Base-by-base conservation (phyloP, 2,329 filamentous ascomycete species). In the Dothidotthia symphoricarpi region DNA sequence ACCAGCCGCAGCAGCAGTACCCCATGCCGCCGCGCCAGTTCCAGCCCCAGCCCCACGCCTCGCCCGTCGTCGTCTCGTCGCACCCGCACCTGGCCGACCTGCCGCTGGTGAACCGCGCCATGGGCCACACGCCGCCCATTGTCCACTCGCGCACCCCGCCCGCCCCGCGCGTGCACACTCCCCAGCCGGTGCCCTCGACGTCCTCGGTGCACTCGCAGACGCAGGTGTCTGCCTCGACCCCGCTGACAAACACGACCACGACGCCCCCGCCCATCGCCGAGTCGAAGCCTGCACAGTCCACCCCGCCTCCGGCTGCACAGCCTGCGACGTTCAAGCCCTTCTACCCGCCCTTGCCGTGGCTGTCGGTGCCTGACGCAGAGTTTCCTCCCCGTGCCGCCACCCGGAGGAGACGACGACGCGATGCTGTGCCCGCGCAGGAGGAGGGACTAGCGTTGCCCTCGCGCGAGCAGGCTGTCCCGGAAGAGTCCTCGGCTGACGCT, bases 271-370 rank as follows among this genome's bases (percentile, higher is more conserved):
- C 48, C 1, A 37, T 32, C 6, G 41, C 32, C 27, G 54, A 55
- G 28, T 37, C 47, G 19, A 51, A 54, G 45, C 41, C 51, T n/a
- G 36, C 30, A 9, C 45, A 42, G 24, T 22, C 42, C 8, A 32
- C 43, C 9, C 43, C 47, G 12, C 46, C 52, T n/a, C 31, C 50
- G 8, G 43, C 39, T 4, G 52, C 55, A 12, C 56, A 57, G 29
- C 53, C 53, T 16, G 46, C 55, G 7, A 47, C 51, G 6, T 53
- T 53, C 34, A 70, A 68, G 56, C 73, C 74, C 2, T 80, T 72
- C 56, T 70, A 71, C 43, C 73, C 77, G 41, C 68, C 70, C 10
- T 64, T 83, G 14, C 80, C 80, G 9, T 83, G 80, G 80, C 70
- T 79, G 24, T 83, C 79, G 10, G 71, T 75, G 17, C 71, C 75